phyloP scores from a whole-genome alignment of 2,329 filamentous ascomycete species.

The Parastagonospora avenae region DNA sequence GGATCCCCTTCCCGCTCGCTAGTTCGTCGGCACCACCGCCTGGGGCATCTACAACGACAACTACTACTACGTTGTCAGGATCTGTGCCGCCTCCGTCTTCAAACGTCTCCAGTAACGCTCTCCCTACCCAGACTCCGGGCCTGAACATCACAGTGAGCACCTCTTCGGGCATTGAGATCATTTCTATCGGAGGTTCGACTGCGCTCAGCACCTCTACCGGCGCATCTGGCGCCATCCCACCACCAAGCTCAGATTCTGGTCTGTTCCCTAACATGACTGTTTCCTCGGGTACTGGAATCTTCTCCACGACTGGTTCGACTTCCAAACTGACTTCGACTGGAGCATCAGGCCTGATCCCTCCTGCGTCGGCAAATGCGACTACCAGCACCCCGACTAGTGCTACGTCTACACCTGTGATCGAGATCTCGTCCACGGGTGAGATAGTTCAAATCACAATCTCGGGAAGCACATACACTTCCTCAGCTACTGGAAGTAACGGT shows the following conservation, averaged over 20 bases:
- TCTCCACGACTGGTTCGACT: constrained; percentile 10
- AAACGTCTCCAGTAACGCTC: constrained; percentile 6
- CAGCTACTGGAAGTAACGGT: constrained; percentile 1
- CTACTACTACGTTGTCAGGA: not conserved
- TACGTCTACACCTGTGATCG: not conserved
- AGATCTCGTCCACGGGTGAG: not conserved
- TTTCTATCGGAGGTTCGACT: constrained; percentile 9
- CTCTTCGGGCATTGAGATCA: not conserved
- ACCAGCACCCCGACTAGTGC: not conserved
- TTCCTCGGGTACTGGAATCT: not conserved
- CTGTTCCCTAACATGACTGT: constrained; percentile 3
- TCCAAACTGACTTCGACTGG: constrained; percentile 9
- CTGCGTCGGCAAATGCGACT: constrained; percentile 7
- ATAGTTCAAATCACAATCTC: not conserved
- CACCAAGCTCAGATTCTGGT: constrained; percentile 4
- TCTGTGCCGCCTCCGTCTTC: constrained; percentile 5
- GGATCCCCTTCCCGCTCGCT: no score
- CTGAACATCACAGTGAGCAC: not conserved
- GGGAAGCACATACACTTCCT: constrained; percentile 1
- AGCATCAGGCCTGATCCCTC: constrained; percentile 9
- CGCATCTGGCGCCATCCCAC: constrained; percentile 6
- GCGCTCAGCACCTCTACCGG: constrained; percentile 8
- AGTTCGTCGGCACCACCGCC: no score
- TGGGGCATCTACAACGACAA: not conserved
- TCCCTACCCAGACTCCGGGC: constrained; percentile 2